phyloP scores from a whole-genome alignment of 306 rosid species.

The Macrotyloma uniflorum region DNA sequence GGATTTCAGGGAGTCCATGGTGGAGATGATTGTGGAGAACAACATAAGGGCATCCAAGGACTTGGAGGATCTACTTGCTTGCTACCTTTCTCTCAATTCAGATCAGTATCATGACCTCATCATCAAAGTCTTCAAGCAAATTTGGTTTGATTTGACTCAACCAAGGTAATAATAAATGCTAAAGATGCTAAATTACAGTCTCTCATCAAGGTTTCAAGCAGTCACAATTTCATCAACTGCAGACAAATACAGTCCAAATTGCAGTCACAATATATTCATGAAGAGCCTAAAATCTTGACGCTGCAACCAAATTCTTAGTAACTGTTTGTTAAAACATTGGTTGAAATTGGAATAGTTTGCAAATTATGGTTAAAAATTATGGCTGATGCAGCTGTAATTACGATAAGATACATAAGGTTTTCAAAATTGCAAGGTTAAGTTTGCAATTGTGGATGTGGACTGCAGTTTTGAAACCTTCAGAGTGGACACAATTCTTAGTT shows the following conservation, averaged over 20 bases:
- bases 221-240: background rate
- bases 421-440: background rate
- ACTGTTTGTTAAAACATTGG: background rate
- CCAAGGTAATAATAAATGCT: constrained; percentile 20
- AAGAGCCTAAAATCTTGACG: background rate
- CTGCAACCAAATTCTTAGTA: background rate
- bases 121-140: constrained; percentile 83
- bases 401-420: background rate
- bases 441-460: background rate
- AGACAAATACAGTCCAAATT: background rate
- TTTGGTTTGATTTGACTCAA: constrained; percentile 79
- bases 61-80: constrained; percentile 87
- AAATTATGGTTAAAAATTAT: background rate
- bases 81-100: constrained; percentile 78
- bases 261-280: background rate
- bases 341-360: background rate
- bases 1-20: constrained; percentile 81
- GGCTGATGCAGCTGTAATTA: background rate
- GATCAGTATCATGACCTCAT: constrained; percentile 72
- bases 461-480: background rate
- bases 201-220: background rate
- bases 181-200: background rate
- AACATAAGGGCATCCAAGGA: constrained; percentile 73
- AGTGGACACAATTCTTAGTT: constrained; percentile 25
- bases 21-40: constrained; percentile 86